Conservation (phyloP, 2,329 filamentous ascomycete species). For the Leptodontidium sp. region DNA sequence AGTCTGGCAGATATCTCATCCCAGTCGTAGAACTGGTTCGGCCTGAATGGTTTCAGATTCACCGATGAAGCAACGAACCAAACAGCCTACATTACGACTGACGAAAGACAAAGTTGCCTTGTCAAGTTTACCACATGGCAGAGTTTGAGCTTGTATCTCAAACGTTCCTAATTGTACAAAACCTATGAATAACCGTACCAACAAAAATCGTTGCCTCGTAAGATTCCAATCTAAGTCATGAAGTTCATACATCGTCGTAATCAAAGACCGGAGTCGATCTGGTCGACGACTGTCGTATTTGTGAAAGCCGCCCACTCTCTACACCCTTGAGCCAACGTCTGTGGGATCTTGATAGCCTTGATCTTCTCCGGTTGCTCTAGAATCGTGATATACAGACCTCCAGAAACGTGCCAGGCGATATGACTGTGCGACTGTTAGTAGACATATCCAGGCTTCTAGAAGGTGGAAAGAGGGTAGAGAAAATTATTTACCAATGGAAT, state of each 20-base stretch:
- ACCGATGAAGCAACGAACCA: too few relatives aligned
- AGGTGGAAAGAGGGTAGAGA: not conserved
- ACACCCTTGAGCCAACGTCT: slow-evolving; percentile 44
- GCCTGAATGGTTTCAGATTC: too few relatives aligned
- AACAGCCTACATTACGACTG: too few relatives aligned
- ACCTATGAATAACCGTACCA: too few relatives aligned
- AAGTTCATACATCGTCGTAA: not conserved
- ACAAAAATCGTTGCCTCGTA: too few relatives aligned
- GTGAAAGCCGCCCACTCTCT: slow-evolving; percentile 61
- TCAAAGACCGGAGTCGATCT: slow-evolving; percentile 59
- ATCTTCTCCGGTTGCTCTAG: slow-evolving; percentile 50
- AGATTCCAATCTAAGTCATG: not conserved
- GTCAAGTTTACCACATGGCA: too few relatives aligned
- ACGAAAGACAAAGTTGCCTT: too few relatives aligned
- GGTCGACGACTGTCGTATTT: slow-evolving; percentile 53
- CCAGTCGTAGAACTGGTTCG: too few relatives aligned
- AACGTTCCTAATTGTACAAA: too few relatives aligned
- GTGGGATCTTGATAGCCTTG: slow-evolving; percentile 21
- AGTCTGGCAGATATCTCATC: too few relatives aligned
- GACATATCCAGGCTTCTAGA: too few relatives aligned
- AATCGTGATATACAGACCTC: slow-evolving; percentile 51
- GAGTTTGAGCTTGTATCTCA: too few relatives aligned
- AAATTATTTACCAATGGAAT: slow-evolving; percentile 50
- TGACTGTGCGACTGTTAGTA: slow-evolving; percentile 42
- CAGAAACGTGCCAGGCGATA: slow-evolving; percentile 59